phyloP scores from a whole-genome alignment of 257 asterid species.

The Nicotiana attenuata region DNA sequence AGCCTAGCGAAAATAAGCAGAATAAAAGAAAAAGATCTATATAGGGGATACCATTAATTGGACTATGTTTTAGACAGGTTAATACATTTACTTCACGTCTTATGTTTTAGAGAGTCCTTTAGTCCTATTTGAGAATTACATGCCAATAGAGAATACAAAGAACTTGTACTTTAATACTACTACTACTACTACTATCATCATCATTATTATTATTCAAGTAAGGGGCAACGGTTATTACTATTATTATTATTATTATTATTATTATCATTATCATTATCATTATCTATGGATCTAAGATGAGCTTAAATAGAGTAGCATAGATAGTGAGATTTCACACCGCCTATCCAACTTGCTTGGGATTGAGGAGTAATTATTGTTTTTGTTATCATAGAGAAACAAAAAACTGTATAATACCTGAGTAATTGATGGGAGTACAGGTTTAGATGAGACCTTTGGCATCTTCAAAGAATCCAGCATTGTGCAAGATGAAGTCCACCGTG shows the following conservation, averaged over 20 bases:
- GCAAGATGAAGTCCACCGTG: conserved; percentile 58
- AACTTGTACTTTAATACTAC: too few species aligned
- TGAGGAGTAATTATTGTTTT: not conserved
- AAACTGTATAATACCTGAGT: conserved; percentile 49
- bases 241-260: too few species aligned
- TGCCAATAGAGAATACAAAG: too few species aligned
- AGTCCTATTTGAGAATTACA: not conserved
- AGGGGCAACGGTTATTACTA: too few species aligned
- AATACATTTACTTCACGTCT: not conserved
- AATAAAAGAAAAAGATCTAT: not conserved
- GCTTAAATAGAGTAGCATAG: not conserved
- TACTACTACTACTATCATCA: too few species aligned
- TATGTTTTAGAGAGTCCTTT: not conserved
- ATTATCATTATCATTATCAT: too few species aligned
- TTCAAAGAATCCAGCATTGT: conserved; percentile 34
- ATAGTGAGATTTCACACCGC: not conserved
- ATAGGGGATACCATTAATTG: not conserved
- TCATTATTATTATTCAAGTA: not conserved
- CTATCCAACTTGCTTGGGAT: not conserved
- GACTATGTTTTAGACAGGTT: not conserved
- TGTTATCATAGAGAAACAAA: conserved; percentile 12
- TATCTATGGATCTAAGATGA: not conserved
- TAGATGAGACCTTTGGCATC: conserved; percentile 36
- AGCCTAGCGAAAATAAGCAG: not conserved
- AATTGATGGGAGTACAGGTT: conserved; percentile 53